Percentiles rank a stretch among this genome's conserved stretches.
phyloP scores from a whole-genome alignment of 345 rosid genomes.

The Camelina neglecta region DNA sequence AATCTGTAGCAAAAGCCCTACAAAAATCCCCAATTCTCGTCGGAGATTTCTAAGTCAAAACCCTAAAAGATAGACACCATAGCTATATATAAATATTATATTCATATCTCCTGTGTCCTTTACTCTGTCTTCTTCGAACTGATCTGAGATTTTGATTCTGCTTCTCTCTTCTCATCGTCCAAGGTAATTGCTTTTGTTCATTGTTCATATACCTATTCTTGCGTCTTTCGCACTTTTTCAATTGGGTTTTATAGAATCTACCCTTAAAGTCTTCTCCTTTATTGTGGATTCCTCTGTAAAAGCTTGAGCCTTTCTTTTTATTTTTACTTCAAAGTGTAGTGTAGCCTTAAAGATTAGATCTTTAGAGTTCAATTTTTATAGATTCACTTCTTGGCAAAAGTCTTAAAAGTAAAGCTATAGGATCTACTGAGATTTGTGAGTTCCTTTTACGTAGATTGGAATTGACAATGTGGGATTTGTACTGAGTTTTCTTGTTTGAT shows the following conservation, averaged over 20 bases:
- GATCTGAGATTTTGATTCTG: slow-evolving; percentile 33
- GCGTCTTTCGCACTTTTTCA: background rate
- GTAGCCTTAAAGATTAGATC: slow-evolving; percentile 17
- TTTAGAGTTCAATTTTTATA: background rate
- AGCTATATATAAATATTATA: background rate
- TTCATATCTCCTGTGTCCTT: slow-evolving; percentile 11
- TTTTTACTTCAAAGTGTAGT: background rate
- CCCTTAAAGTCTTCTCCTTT: slow-evolving; percentile 1
- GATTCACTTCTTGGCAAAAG: background rate
- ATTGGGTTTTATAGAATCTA: slow-evolving; percentile 2
- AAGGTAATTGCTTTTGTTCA: slow-evolving; percentile 31
- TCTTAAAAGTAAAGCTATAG: too few species aligned
- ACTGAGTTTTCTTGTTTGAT: background rate
- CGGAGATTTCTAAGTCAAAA: slow-evolving; percentile 45
- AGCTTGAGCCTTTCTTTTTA: background rate
- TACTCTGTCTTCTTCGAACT: slow-evolving; percentile 8
- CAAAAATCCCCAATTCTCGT: slow-evolving; percentile 23
- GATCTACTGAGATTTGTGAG: slow-evolving; percentile 2
- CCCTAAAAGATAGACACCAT: slow-evolving; percentile 22
- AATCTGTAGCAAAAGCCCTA: slow-evolving; percentile 16
- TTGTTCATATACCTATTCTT: background rate
- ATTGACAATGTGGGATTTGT: background rate
- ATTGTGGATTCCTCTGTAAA: background rate
- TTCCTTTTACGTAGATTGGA: background rate
- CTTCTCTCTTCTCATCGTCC: slow-evolving; percentile 27